Evolutionary conservation across 2,329 filamentous ascomycete species (phyloP), one percentile per base, ranked within the genome.

Genomic region (Tricladium varicosporioides): DNA sequence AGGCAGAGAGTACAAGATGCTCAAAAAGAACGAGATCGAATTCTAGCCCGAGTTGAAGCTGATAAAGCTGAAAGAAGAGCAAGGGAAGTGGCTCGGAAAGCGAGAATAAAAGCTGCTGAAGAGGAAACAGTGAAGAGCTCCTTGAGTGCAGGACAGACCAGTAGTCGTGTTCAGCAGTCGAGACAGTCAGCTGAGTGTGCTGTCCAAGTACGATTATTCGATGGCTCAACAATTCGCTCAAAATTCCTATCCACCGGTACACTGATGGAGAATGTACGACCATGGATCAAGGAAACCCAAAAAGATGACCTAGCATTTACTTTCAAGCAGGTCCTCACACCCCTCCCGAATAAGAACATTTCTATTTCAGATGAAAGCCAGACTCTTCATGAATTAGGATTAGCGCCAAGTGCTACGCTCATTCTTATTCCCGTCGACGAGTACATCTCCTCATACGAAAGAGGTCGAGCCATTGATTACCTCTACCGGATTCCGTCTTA

Each of bases 321-420:
- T 11, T 92, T 97, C 74, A 91, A 92, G 68, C 84, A 95, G 48
- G 86, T 97, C 36, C 79, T 95, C 2, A 86, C 89, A 0, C 92
- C 92, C 0, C 75, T 85, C 16, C 90, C 91, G 1, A 94, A 87
- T 70, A 84, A 83, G 61, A 84, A 81, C 9, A 85, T 97, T 57
- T 86, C 88, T 33, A 82, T 86, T 4, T 79, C 82, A 0, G 92
- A 97, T 61, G 93, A 97, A 72, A 79, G 78, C 36, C 77, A 86
- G 62, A 78, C 80, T 0, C 78, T 97, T 0, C 75, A 78, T 13
- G 85, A 89, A 5, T 79, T 96, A 7, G 89, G 86, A 1, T 77
- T 96, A 0, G 80, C 84, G 0, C 92, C 92, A 0, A 92, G 85
- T 5, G 89, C 91, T 1, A 97, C 91, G 0, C 77, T 97, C 2